Conservation (phyloP, 169 alveolate species). For the Plasmodium knowlesi region DNA sequence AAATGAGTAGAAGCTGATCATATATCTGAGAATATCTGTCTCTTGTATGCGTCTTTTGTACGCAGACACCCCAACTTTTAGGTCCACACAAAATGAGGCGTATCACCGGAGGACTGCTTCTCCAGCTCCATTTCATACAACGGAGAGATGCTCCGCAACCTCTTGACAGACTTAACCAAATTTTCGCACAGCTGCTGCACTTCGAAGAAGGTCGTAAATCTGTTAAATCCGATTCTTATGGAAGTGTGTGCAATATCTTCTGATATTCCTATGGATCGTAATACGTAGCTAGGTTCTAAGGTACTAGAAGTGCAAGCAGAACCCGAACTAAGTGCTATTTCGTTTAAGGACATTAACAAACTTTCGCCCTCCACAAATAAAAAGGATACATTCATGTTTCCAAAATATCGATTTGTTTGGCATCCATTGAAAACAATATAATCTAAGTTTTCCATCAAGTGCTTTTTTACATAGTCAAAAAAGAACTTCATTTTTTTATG, state of each 20-base stretch:
- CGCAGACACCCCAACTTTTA: not conserved
- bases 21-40: not conserved
- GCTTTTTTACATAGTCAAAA: constrained; percentile 84
- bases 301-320: constrained; percentile 94
- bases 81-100: constrained; percentile 74
- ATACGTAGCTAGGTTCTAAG: constrained; percentile 93
- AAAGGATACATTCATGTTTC: constrained; percentile 96
- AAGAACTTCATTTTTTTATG: constrained; percentile 88
- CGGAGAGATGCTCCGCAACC: constrained; percentile 92
- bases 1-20: not conserved
- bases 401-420: constrained; percentile 85
- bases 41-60: not conserved
- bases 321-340: constrained; percentile 92
- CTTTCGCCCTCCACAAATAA: constrained; percentile 96
- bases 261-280: constrained; percentile 96
- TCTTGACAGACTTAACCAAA: constrained; percentile 86
- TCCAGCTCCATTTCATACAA: constrained; percentile 92
- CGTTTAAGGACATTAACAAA: constrained; percentile 89
- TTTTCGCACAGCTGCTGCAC: constrained; percentile 88
- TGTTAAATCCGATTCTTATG: constrained; percentile 97
- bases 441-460: constrained; percentile 79
- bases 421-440: constrained; percentile 92
- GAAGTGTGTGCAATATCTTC: constrained; percentile 98
- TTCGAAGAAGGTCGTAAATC: constrained; percentile 96
- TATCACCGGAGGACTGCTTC: constrained; percentile 75